Evolutionary conservation across 75 land plant species (phyloP).

Genomic region (Pinus tabuliformis): DNA sequence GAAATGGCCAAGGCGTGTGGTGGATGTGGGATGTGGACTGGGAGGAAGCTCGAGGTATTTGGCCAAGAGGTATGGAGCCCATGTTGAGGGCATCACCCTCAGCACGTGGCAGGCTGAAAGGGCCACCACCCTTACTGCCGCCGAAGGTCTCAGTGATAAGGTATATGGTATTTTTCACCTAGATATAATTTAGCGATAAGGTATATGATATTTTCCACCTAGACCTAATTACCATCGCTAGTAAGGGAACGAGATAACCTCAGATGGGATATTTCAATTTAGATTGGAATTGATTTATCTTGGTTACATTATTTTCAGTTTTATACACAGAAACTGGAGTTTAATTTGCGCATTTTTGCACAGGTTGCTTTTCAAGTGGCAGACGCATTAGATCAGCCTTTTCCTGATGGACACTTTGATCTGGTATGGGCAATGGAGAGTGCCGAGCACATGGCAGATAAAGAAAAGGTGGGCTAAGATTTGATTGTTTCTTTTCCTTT

Average conservation of each 20-base stretch:
- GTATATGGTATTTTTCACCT: slow-evolving; percentile 30
- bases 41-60: slow-evolving; percentile 97
- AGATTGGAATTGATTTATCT: too few species aligned
- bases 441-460: slow-evolving; percentile 99
- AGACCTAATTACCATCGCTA: too few species aligned
- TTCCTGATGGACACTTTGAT: slow-evolving; percentile 79
- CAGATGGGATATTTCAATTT: too few species aligned
- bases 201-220: too few species aligned
- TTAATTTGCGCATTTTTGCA: neutral
- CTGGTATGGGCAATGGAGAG: slow-evolving; percentile 99
- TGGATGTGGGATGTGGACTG: slow-evolving; percentile 98
- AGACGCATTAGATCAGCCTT: slow-evolving; percentile 91
- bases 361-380: slow-evolving; percentile 91
- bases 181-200: too few species aligned
- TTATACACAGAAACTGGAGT: too few species aligned
- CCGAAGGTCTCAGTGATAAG: slow-evolving; percentile 53
- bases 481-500: neutral
- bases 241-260: too few species aligned
- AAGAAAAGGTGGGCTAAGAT: slow-evolving; percentile 56
- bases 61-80: slow-evolving; percentile 74
- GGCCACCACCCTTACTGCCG: slow-evolving; percentile 60
- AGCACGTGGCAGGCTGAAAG: slow-evolving; percentile 83
- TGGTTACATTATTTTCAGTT: too few species aligned
- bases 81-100: slow-evolving; percentile 65
- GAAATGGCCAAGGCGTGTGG: slow-evolving; percentile 51